A percentile compares a stretch with the other conserved stretches of the same genome.
These are phyloP conservation scores for Jimgerdemannia flammicorona DNA, from an alignment of 192 early-diverging fungal species.

Conservation along the genomic window DNA sequence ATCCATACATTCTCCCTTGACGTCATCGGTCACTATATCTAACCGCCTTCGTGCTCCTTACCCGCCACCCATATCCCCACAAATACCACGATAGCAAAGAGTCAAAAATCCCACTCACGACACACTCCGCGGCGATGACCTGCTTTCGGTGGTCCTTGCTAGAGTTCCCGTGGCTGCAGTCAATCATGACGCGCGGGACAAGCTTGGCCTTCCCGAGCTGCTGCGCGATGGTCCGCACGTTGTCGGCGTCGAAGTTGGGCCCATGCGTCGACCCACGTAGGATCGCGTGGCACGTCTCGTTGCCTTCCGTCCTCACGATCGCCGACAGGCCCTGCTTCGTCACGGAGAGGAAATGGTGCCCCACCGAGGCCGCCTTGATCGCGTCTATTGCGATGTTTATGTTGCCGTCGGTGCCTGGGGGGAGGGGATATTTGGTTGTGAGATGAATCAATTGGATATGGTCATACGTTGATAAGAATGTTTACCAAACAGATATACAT, in stretches of 20 bases:
- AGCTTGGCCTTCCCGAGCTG: slow-evolving; percentile 58
- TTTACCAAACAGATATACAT: neutral
- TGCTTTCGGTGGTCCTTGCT: slow-evolving; percentile 84
- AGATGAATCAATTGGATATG: too few relatives aligned
- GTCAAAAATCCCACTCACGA: slow-evolving; percentile 13
- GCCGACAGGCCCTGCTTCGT: slow-evolving; percentile 82
- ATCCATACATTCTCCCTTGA: too few relatives aligned
- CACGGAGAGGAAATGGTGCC: slow-evolving; percentile 79
- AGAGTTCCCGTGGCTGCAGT: slow-evolving; percentile 96
- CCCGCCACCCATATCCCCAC: too few relatives aligned
- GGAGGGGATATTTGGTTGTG: too few relatives aligned
- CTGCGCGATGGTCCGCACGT: slow-evolving; percentile 53
- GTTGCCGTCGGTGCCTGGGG: slow-evolving; percentile 61
- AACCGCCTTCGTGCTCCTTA: too few relatives aligned
- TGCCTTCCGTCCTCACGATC: slow-evolving; percentile 85
- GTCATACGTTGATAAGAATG: too few relatives aligned
- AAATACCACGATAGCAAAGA: too few relatives aligned
- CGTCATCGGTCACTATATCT: too few relatives aligned
- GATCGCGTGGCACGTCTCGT: slow-evolving; percentile 91
- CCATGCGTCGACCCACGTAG: slow-evolving; percentile 83
- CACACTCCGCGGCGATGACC: slow-evolving; percentile 66
- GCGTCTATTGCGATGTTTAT: slow-evolving; percentile 89
- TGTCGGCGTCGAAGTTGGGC: slow-evolving; percentile 84
- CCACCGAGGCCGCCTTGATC: slow-evolving; percentile 77
- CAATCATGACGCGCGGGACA: slow-evolving; percentile 78